Evolutionary conservation across 257 asterid species (phyloP), one percentile per base, ranked within the genome.

Genomic region (Nicotiana otophora): DNA sequence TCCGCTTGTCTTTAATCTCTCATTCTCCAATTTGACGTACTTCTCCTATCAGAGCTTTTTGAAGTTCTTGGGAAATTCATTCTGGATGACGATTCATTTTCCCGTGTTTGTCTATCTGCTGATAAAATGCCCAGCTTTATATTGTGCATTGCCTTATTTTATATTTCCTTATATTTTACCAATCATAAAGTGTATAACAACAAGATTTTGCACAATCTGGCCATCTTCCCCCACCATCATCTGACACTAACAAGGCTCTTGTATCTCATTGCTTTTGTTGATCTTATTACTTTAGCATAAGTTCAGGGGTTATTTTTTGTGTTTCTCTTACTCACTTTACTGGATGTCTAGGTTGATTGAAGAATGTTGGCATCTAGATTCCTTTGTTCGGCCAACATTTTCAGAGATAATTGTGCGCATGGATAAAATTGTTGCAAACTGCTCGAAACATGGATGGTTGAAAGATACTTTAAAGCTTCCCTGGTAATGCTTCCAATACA

Each of bases 401-500:
- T 77, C 92, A 2, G 94, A 94, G 88, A 90, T 94, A 87, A 93
- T 96, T 68, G 60, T 86, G 19, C 91, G 98, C 42, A 74, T 93
- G 89, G 93, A 94, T 82, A 94, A 81, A 84, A 96, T 94, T 64
- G 91, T 91, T 46, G 75, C 80, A 70, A 90, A 86, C 84, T 89
- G 98, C 85, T 83, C 98, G 11, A 96, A 91, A 84, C 95, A 94
- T 67, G 98, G 98, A 83, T 93, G 98, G 98, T 94, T 98, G 98
- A 96, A 96, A 86, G 99, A 96, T 87, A 90, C 99, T 63, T 92
- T 96, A 89, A 96, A 92, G 85, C 95, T 94, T 80, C 98, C 98
- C 26, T 96, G 99, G 99, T 95, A 92, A 81, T 66, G 66, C 66
- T 66, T 81, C 67, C 30, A 30, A 19, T 75, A 1, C 4, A 36